phyloP scores from a whole-genome alignment of 257 asterid genomes.

The Gentiana straminea region DNA sequence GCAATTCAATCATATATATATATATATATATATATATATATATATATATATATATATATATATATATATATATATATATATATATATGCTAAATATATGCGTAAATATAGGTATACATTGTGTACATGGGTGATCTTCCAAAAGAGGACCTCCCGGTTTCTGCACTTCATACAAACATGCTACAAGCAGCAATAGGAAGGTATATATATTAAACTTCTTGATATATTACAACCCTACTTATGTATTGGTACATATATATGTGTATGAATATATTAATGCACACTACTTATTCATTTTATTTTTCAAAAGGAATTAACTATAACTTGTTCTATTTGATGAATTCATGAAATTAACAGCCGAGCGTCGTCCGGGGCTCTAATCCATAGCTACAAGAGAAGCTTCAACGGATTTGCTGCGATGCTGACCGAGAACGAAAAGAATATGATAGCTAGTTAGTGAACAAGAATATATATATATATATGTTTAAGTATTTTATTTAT shows the following conservation, averaged over 20 bases:
- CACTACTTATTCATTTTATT: no score
- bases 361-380: slow-evolving; percentile 10
- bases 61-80: no score
- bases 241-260: no score
- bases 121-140: slow-evolving; percentile 52
- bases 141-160: slow-evolving; percentile 23
- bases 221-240: background rate
- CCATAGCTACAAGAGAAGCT: slow-evolving; percentile 33
- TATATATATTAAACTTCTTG: background rate
- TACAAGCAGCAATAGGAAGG: slow-evolving; percentile 40
- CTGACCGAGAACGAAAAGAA: slow-evolving; percentile 38
- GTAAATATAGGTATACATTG: slow-evolving; percentile 29
- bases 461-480: background rate
- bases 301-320: no score
- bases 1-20: no score
- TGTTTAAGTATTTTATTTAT: no score
- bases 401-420: slow-evolving; percentile 52
- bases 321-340: no score
- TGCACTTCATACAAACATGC: slow-evolving; percentile 36
- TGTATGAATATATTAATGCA: no score
- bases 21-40: no score
- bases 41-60: no score
- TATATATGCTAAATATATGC: no score
- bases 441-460: slow-evolving; percentile 29
- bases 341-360: slow-evolving; percentile 18